Evolutionary conservation across 2,329 filamentous ascomycete species (phyloP), one percentile per base, ranked within the genome.

Genomic region (Fusarium drepaniforme): DNA sequence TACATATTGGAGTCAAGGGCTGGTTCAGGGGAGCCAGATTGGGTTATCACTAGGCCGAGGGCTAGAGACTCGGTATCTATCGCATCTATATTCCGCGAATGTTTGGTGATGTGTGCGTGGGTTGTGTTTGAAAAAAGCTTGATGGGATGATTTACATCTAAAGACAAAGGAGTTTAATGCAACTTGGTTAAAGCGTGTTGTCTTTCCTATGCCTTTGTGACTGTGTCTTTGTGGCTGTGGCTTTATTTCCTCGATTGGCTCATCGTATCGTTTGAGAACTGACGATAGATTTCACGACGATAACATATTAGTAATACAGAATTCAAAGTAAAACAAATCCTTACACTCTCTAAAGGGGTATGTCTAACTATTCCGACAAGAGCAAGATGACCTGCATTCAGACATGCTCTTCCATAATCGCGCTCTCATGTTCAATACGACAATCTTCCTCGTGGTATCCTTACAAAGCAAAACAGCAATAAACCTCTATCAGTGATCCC

Each of bases 1-100:
- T 16, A 38, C 16, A 70, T 51, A 42, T 33, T 28, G 68, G 74
- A 72, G 71, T 76, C 57, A 42, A 38, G 64, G 64, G 57, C 62
- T 62, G 42, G 63, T 42, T 73, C 38, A 66, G 51, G 58, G 42
- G 30, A 57, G 49, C 44, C 37, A 65, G 38, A 67, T 44, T 46
- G 28, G 40, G 23, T 64, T 64, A 56, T 42, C 72, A 46, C 65
- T 75, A 58, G 42, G 49, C 58, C 70, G 57, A 59, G 42, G 64
- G 44, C 40, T 33, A 42, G n/a, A 57, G 44, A 67, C 66, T 33
- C 28, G 53, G 40, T 56, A 21, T 60, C 49, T 70, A 16, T 66
- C 38, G 40, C 68, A 57, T 53, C 49, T 65, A 23, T 65, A 25
- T 53, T 28, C 18, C 42, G 30, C 16, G 13, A 30, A 33, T 63